These are phyloP conservation scores for Scheffersomyces segobiensis DNA, from an alignment of 1,139 yeast species.

Conservation along the genomic window DNA sequence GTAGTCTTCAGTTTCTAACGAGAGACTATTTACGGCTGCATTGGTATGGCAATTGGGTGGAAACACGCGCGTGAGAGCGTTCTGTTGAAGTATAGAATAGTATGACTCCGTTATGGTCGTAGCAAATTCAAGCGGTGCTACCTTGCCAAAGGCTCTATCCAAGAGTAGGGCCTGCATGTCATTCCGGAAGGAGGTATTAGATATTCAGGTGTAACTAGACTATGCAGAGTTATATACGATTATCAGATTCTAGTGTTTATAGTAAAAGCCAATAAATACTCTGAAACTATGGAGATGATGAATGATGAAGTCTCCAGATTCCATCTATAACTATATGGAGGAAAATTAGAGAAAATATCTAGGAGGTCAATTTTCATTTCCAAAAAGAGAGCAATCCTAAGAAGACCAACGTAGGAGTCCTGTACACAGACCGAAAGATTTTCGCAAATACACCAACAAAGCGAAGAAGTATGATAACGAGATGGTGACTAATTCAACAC, in stretches of 20 bases:
- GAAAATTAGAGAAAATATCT: background rate
- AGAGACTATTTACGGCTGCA: constrained; percentile 64
- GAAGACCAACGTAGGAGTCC: background rate
- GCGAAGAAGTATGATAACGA: background rate
- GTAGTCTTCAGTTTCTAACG: constrained; percentile 55
- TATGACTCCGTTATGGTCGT: constrained; percentile 41
- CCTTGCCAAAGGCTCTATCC: constrained; percentile 32
- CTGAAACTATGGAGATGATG: background rate
- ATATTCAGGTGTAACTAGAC: constrained; percentile 1
- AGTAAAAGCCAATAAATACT: background rate
- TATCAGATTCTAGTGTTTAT: no score
- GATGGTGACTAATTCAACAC: background rate
- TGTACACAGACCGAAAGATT: background rate
- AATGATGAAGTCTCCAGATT: background rate
- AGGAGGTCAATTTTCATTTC: background rate
- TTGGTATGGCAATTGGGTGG: constrained; percentile 40
- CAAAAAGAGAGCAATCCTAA: background rate
- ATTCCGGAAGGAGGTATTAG: background rate
- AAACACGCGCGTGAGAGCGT: constrained; percentile 28
- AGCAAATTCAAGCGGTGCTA: constrained; percentile 37
- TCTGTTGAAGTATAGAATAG: constrained; percentile 30
- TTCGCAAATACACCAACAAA: background rate
- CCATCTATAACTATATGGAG: background rate
- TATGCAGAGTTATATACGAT: background rate
- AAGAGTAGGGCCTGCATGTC: constrained; percentile 41